Base-by-base conservation (phyloP, 768 basidiomycete species). In the Tephrocybe sp. region DNA sequence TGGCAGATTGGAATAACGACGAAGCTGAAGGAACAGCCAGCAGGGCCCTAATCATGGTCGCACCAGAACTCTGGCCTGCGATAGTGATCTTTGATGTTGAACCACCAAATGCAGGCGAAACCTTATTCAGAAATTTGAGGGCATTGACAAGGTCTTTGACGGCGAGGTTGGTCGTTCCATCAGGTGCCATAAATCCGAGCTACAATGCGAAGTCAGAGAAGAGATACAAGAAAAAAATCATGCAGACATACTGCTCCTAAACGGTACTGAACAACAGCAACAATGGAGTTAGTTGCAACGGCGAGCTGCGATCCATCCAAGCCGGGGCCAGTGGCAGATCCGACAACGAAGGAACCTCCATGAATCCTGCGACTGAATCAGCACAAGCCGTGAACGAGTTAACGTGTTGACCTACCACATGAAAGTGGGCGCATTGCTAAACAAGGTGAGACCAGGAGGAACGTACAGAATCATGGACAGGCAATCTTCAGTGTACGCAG, bases 51-150 rank as follows among this genome's bases (percentile, higher is more conserved):
- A 95, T 78, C 75, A 93, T 76, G 53, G 71, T 81, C 1, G 85
- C 92, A 39, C 92, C 92, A 41, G 82, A 80, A 64, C 88, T 90
- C 69, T 94, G 91, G 6, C 91, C 92, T 32, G 89, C 88, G 15
- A 94, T 49, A 0, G 87, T 89, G 55, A 93, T 78, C 60, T 82
- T 82, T 7, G 72, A 72, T 5, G 73, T 41, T 52, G 76, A 73
- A n/a, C 88, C 89, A 11, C 87, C 87, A 55, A 92, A 86, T 39
- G 77, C 74, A 32, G 82, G 74, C 9, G 82, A 62, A 16, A 83
- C 74, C 22, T 66, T 71, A 49, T 79, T 72, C 60, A 89, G 64
- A 67, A 89, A 89, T 24, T 73, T 65, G 47, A 92, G 67, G 0
- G 84, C 84, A 32, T 78, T 79, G 54, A 89, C 77, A 40, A 85